Base-by-base conservation (phyloP, 2,329 filamentous ascomycete species). In the Capronia americana region DNA sequence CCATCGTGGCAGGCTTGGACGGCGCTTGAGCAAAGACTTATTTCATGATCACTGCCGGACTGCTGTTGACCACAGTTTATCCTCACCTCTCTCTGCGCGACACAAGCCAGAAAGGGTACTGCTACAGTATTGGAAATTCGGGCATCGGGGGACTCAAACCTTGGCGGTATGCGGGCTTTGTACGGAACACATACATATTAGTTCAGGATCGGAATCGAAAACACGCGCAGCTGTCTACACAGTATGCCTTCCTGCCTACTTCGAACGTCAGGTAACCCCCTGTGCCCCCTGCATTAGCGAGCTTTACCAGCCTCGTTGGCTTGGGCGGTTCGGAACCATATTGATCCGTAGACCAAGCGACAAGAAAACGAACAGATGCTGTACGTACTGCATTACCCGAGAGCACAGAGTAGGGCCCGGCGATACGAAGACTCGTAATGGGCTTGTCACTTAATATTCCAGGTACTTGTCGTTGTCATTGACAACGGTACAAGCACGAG, bases 1-100 rank as follows among this genome's bases (percentile, higher is more conserved):
- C 48, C 60, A 64, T 50, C 63, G 60, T 58, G 63, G 61, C 44
- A 48, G 56, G 55, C 54, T 44, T 58, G 32, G 46, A 41, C 3
- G 58, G 32, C 50, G 26, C 55, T 66, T 26, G 46, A 24, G 32
- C 20, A 55, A 11, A n/a, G 53, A 5, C 53, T 32, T 48, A 48
- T 55, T 30, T 34, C 24, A 55, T 55, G 17, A n/a, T n/a, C 28
- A 32, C n/a, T 28, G n/a, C 26, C 48, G 7, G 28, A 24, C 53
- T 28, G 11, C 46, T 59, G 59, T 63, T 56, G 46, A 66, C 5
- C 58, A 56, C 48, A 55, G 64, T 46, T 8, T 56, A 30, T 55
- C 20, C 14, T 54, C 38, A 58, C 14, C 32, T 44, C 17, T 14
- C 17, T n/a, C 5, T 4, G 32, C 17, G 6, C 38, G 53, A 58